phyloP scores from a whole-genome alignment of 106 monocot species.

The Iris macrosiphon region DNA sequence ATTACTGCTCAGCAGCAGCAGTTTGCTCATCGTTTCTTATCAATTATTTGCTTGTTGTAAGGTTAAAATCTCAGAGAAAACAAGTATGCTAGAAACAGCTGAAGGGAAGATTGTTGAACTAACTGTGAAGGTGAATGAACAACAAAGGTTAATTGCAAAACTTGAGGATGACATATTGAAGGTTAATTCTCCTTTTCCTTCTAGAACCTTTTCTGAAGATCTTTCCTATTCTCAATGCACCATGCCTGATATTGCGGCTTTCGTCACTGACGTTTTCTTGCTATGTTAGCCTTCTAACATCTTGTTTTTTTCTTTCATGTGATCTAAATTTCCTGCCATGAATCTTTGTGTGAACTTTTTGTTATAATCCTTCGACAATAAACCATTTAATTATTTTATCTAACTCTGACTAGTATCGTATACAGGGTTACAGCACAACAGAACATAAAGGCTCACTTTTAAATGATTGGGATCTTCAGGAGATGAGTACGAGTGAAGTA shows the following conservation, averaged over 20 bases:
- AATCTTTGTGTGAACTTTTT: neutral
- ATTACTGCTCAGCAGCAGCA: neutral
- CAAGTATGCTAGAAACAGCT: slow-evolving; percentile 56
- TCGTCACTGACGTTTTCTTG: too few relatives aligned
- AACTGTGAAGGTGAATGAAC: slow-evolving; percentile 72
- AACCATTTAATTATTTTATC: neutral
- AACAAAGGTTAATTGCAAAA: slow-evolving; percentile 85
- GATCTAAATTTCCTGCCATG: too few relatives aligned
- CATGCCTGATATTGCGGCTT: too few relatives aligned
- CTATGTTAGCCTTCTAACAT: too few relatives aligned
- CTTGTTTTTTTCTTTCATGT: too few relatives aligned
- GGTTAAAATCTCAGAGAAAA: slow-evolving; percentile 89
- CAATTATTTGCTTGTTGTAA: slow-evolving; percentile 17
- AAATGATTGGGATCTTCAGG: slow-evolving; percentile 94
- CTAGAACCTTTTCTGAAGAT: too few relatives aligned
- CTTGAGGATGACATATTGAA: slow-evolving; percentile 99
- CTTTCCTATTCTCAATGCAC: too few relatives aligned
- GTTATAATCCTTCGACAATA: too few relatives aligned
- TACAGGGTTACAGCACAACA: slow-evolving; percentile 77
- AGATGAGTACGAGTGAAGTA: slow-evolving; percentile 63
- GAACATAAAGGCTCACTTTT: slow-evolving; percentile 64
- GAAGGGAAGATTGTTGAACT: slow-evolving; percentile 68
- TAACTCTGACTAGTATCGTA: neutral
- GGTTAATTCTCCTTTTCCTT: slow-evolving; percentile 32
- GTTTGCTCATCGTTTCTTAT: neutral